Base-by-base conservation (phyloP, 805 yeast genomes). In the Saccharomycopsis fermentans region DNA sequence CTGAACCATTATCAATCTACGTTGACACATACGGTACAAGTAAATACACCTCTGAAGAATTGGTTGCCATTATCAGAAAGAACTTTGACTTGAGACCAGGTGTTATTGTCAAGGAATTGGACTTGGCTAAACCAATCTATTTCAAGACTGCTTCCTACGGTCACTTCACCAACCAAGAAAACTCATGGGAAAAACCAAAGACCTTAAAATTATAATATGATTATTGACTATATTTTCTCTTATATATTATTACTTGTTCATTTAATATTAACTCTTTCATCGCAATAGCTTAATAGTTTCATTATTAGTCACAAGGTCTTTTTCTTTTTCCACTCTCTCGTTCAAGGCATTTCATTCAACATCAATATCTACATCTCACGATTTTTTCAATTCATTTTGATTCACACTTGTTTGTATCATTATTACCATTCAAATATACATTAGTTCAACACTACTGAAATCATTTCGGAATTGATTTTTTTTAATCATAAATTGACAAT, bases 31-130 rank as follows among this genome's bases (percentile, higher is more conserved):
- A 94, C 78, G 99, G 99, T 73, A 94, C 99, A 66, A 91, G 97
- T 68, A 83, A 88, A 76, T 81, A 86, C 81, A 73, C 92, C 59
- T 87, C 94, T 65, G 88, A 82, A 58, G 92, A 94, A 81, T 84
- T 94, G 72, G 97, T 92, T 64, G 87, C 78, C 64, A 90, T 94
- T 74, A 87, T 94, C 78, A 81, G 83, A 74, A 84, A 87, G 78
- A 94, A 94, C 87, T 94, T 94, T 71, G 98, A 94, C 78, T 82
- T 94, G 74, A 92, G 99, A 84, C 99, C 99, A 65, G 99, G 99
- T 89, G 94, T 87, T 69, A 84, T 94, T 76, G 99, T 94, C 73
- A 89, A 79, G 76, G 97, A 91, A 76, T 84, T 94, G 72, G 94
- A 94, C 74, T 84, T 94, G 73, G 99, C 99, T 65, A 90, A 97